These are phyloP conservation scores for Cryptosporidium xiaoi DNA, from an alignment of 169 alveolate species.

Conservation along the genomic window DNA sequence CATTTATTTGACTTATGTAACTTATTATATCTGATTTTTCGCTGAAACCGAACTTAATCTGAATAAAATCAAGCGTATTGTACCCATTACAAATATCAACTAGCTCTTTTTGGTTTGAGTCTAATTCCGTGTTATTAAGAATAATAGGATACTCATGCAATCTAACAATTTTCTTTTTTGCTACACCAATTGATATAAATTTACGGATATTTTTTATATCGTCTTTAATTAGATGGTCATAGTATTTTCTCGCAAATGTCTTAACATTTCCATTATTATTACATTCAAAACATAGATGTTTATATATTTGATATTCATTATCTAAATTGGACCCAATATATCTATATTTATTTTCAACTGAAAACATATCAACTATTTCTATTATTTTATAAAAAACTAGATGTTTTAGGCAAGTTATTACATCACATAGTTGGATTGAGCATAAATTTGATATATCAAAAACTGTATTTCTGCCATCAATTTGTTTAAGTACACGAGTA, in stretches of 20 bases:
- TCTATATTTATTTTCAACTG: conserved; percentile 60
- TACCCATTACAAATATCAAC: conserved; percentile 25
- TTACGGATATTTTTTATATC: conserved; percentile 14
- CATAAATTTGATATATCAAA: conserved; percentile 50
- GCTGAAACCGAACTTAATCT: conserved; percentile 39
- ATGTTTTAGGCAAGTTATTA: conserved; percentile 44
- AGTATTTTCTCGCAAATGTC: conserved; percentile 37
- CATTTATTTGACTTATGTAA: not conserved
- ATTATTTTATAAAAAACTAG: conserved; percentile 36
- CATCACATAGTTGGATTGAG: conserved; percentile 37
- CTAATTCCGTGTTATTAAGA: not conserved
- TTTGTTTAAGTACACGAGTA: conserved; percentile 14
- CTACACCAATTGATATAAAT: conserved; percentile 32
- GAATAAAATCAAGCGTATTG: conserved; percentile 32
- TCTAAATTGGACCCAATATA: conserved; percentile 18
- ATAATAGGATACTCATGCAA: conserved; percentile 49
- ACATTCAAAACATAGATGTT: conserved; percentile 30
- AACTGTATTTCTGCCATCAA: conserved; percentile 45
- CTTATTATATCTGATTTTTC: conserved; percentile 13
- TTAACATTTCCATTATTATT: conserved; percentile 30
- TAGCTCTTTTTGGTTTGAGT: conserved; percentile 6
- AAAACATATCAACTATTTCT: conserved; percentile 51
- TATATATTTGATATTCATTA: conserved; percentile 14
- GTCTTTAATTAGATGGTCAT: not conserved
- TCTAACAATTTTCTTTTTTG: conserved; percentile 28